Percentiles rank a stretch among this genome's conserved stretches.
phyloP scores from a whole-genome alignment of 2,329 filamentous ascomycete species.

The Fusarium illudens region DNA sequence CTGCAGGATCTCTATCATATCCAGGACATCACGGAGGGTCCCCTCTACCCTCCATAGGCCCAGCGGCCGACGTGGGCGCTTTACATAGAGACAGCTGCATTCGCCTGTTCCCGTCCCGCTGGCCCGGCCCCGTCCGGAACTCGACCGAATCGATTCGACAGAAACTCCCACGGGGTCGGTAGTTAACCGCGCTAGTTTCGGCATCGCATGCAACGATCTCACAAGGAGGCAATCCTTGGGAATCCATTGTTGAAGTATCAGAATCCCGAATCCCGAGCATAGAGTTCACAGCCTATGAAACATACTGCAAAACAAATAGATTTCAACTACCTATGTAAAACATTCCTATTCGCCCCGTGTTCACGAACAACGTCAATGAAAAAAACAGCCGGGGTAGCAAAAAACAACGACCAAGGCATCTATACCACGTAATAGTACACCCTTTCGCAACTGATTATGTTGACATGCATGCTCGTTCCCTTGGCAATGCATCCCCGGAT shows the following conservation, averaged over 20 bases:
- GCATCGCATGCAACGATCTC: not conserved
- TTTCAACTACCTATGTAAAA: not conserved
- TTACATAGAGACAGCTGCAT: not conserved
- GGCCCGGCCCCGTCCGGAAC: conserved; percentile 2
- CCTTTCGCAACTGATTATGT: conserved; percentile 18
- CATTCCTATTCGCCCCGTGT: conserved; percentile 29
- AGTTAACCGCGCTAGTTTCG: not conserved
- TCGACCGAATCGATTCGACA: conserved; percentile 3
- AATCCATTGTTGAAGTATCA: not conserved
- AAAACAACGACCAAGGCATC: conserved; percentile 26
- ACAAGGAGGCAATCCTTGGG: not conserved
- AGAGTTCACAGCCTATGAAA: not conserved
- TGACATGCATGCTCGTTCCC: conserved; percentile 2
- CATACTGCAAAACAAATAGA: not conserved
- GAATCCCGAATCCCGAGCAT: not conserved
- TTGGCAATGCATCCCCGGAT: conserved; percentile 6
- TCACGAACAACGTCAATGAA: conserved; percentile 11
- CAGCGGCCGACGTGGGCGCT: not conserved
- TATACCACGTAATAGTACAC: conserved; percentile 32
- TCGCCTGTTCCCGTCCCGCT: not conserved
- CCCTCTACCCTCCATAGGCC: not conserved
- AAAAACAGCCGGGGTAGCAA: conserved; percentile 14
- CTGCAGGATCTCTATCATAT: not conserved
- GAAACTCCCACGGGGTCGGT: not conserved
- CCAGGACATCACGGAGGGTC: not conserved